Conservation (phyloP, 2,329 filamentous ascomycete species). For the Furcasterigmium furcatum region DNA sequence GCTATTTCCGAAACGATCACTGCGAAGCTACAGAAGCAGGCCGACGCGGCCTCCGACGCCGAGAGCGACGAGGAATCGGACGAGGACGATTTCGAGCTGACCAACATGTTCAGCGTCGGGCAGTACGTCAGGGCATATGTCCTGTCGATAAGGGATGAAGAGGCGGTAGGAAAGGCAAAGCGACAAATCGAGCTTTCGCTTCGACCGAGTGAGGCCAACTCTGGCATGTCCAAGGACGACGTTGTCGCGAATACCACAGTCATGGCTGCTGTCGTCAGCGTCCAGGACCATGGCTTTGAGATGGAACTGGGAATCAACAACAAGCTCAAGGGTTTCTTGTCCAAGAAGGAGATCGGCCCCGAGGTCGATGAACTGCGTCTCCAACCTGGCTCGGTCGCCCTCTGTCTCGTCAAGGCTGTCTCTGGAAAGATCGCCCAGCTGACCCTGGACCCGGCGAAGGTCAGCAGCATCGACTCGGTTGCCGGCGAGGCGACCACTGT, state of each 20-base stretch:
- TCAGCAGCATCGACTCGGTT: constrained; percentile 63
- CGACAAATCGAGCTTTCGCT: constrained; percentile 80
- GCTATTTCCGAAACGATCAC: constrained; percentile 82
- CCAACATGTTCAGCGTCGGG: constrained; percentile 73
- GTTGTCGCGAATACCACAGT: constrained; percentile 73
- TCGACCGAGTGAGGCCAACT: constrained; percentile 75
- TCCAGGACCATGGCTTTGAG: constrained; percentile 93
- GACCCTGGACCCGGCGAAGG: constrained; percentile 67
- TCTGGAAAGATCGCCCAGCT: constrained; percentile 86
- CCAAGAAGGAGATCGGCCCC: constrained; percentile 75
- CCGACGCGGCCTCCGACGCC: constrained; percentile 48
- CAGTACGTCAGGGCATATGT: constrained; percentile 88
- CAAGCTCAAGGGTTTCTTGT: constrained; percentile 76
- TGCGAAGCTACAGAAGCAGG: constrained; percentile 68
- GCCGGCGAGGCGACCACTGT: constrained; percentile 80
- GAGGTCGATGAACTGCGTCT: constrained; percentile 63
- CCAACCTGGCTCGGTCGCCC: constrained; percentile 78
- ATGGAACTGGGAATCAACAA: constrained; percentile 83
- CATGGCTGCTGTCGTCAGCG: constrained; percentile 83
- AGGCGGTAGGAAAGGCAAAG: constrained; percentile 60
- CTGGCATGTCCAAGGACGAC: constrained; percentile 68
- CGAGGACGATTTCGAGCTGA: constrained; percentile 65
- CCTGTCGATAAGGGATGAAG: constrained; percentile 69
- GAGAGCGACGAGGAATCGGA: constrained; percentile 50
- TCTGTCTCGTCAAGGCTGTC: constrained; percentile 76